Evolutionary conservation across 2,329 filamentous ascomycete genomes (phyloP).

Genomic region (Trichocomaceae sp.): DNA sequence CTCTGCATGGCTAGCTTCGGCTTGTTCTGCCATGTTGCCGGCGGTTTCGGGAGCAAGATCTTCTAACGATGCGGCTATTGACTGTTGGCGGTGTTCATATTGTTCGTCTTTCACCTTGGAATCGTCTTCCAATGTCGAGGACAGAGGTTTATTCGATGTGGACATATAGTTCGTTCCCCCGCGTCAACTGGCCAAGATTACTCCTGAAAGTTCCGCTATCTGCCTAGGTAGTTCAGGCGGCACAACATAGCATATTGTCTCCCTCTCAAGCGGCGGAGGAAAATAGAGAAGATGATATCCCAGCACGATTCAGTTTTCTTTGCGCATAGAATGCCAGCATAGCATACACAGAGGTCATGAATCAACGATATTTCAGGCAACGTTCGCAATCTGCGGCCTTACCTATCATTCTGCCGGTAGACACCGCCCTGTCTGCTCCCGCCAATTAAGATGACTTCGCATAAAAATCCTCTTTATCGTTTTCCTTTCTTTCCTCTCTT

Average conservation of each 20-base stretch:
- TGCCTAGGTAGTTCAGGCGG: slow-evolving; percentile 14
- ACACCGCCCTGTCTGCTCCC: slow-evolving; percentile 12
- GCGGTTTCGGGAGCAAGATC: background rate
- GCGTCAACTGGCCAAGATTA: slow-evolving; percentile 14
- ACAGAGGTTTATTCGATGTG: slow-evolving; percentile 18
- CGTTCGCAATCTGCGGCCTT: slow-evolving; percentile 14
- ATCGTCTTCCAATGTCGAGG: slow-evolving; percentile 18
- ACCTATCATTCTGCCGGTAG: slow-evolving; percentile 31
- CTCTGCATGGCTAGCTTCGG: slow-evolving; percentile 13
- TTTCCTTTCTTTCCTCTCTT: background rate
- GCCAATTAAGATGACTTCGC: background rate
- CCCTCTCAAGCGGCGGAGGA: background rate
- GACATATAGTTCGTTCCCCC: slow-evolving; percentile 27
- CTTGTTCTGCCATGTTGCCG: slow-evolving; percentile 10
- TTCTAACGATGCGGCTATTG: background rate
- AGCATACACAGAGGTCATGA: background rate
- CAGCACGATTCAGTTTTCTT: background rate
- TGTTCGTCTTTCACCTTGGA: background rate
- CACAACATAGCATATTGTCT: background rate
- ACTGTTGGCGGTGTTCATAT: slow-evolving; percentile 1
- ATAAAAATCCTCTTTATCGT: background rate
- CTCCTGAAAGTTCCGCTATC: slow-evolving; percentile 6
- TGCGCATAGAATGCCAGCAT: background rate
- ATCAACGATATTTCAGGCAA: background rate
- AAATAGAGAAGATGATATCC: background rate